Base-by-base conservation (phyloP, 202 grass and related monocot species). In the Zoysia matrella region DNA sequence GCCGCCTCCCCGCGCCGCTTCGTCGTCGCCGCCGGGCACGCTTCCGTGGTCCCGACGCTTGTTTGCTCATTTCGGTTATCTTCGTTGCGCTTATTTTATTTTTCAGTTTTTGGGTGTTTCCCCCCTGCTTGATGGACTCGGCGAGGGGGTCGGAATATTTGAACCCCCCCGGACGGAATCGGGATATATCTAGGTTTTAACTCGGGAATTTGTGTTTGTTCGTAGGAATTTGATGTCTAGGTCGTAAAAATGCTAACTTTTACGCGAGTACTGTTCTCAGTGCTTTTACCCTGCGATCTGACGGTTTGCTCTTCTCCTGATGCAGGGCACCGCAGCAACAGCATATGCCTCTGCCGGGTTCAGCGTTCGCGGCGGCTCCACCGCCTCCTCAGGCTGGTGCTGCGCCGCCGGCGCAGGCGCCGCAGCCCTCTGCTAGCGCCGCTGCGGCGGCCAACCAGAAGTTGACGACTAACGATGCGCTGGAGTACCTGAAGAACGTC, bases 391-490 rank as follows among this genome's bases (percentile, higher is more conserved):
- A 30, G 22, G 22, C 22, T 30, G 22, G 22, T 30, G 22, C 22
- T 30, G 22, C 22, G 22, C 22, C 22, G 2, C 49, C 80, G 43
- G 43, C 83, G 0, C 88, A 90, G 88, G 16, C 67, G 2, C 75
- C 71, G 43, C 86, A 69, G 77, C n/a, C 65, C 0, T 15, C 70
- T 0, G 56, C 47, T 5, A 76, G 79, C 0, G 47, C 71, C 2
- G 68, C 54, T 7, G 42, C 65, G 0, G 2, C 82, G 4, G 72
- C 71, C 30, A 84, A 80, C 52, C 84, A 79, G 68, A 99, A 96
- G 73, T 86, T 99, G 58, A 99, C 96, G 22, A 99, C 96, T 1
- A 94, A 95, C 71, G 96, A 99, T 52, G 96, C 96, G 0, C 91
- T 99, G 15, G 91, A 89, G 71, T 99, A 99, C 78, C 82, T 99